Percentiles rank a stretch among this genome's conserved stretches.
Conservation (phyloP, 148 eudicot genomes). For the Salicornia ramosissima region DNA sequence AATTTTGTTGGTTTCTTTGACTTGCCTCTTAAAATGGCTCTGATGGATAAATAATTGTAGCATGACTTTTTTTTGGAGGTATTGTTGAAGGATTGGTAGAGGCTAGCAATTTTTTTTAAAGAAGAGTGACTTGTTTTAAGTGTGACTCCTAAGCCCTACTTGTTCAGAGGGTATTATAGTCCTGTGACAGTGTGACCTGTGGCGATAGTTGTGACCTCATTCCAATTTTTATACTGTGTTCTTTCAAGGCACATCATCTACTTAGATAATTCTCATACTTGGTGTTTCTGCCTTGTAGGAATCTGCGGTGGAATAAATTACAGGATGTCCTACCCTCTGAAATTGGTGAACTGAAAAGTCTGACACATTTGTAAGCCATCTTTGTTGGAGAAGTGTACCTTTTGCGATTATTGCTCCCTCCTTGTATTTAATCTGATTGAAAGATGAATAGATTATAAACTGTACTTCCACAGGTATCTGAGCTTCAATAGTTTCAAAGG, state of each 20-base stretch:
- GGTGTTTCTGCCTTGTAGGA: conserved; percentile 38
- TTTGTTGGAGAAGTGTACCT: neutral
- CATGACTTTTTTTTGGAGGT: too few relatives aligned
- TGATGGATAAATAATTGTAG: too few relatives aligned
- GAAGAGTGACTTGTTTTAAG: too few relatives aligned
- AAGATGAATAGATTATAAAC: conserved; percentile 5
- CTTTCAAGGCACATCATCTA: too few relatives aligned
- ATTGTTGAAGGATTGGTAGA: too few relatives aligned
- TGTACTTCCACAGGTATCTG: conserved; percentile 49
- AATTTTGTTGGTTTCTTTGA: too few relatives aligned
- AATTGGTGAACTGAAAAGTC: conserved; percentile 87
- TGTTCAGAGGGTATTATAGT: neutral
- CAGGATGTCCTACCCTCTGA: conserved; percentile 93
- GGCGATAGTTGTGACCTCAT: neutral
- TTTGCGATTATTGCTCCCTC: neutral
- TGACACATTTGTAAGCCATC: conserved; percentile 84
- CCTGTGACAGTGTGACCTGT: neutral
- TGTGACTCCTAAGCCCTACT: too few relatives aligned
- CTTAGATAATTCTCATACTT: neutral
- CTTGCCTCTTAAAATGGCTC: too few relatives aligned
- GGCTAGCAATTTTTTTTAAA: too few relatives aligned
- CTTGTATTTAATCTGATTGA: neutral
- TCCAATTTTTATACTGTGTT: neutral
- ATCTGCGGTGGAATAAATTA: conserved; percentile 95
- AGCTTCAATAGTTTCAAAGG: conserved; percentile 96